Evolutionary conservation across 129 eudicot genomes (phyloP).

Genomic region (Scalesia atractyloides): DNA sequence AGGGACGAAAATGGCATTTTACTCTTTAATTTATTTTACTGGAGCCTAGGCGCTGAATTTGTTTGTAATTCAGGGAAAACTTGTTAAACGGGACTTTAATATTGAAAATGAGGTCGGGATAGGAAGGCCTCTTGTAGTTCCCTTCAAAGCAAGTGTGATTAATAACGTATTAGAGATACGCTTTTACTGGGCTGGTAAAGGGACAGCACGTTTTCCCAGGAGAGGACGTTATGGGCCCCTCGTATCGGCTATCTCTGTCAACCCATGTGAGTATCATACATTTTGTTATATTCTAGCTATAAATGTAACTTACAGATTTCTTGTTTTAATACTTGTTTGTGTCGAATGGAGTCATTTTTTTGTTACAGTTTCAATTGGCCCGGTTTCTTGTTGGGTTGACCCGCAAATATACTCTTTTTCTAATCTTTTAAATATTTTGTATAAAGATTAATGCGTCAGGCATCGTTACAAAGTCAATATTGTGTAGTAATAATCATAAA

Average conservation of each 20-base stretch:
- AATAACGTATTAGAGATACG: slow-evolving; percentile 67
- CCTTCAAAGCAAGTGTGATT: slow-evolving; percentile 50
- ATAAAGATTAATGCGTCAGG: background rate
- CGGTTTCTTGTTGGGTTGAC: background rate
- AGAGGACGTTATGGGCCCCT: slow-evolving; percentile 93
- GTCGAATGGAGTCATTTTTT: background rate
- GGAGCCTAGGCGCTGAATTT: background rate
- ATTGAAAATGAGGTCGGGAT: slow-evolving; percentile 63
- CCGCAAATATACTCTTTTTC: background rate
- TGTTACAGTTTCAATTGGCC: background rate
- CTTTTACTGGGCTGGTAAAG: slow-evolving; percentile 84
- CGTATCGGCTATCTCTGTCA: slow-evolving; percentile 81
- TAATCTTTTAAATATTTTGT: background rate
- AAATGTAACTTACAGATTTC: background rate
- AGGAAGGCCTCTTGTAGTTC: slow-evolving; percentile 39
- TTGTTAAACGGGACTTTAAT: slow-evolving; percentile 59
- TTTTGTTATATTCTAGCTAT: background rate
- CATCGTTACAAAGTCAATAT: background rate
- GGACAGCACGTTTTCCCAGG: slow-evolving; percentile 70
- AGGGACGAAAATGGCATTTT: no score
- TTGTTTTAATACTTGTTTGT: background rate
- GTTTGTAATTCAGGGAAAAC: slow-evolving; percentile 47
- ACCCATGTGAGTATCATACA: slow-evolving; percentile 54
- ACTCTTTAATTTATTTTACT: background rate
- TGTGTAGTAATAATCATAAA: background rate